phyloP scores from a whole-genome alignment of 768 basidiomycete species.

The Leucocoprinus sp. region DNA sequence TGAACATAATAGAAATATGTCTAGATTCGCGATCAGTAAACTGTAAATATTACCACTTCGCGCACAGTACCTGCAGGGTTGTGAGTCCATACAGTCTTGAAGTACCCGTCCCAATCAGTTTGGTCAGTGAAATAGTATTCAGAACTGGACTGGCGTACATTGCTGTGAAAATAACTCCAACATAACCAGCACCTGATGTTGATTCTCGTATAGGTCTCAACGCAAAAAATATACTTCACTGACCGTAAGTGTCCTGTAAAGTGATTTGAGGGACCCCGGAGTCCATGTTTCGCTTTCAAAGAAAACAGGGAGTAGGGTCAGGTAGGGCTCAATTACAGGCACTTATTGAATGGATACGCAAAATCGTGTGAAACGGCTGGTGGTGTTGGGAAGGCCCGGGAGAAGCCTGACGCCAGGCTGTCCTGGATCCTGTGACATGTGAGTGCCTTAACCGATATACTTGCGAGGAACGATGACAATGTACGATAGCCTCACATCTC shows the following conservation, averaged over 20 bases:
- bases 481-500: too few species aligned
- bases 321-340: too few species aligned
- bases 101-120: neutral
- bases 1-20: conserved; percentile 27
- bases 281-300: neutral
- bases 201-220: neutral
- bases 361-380: too few species aligned
- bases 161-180: conserved; percentile 26
- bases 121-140: neutral
- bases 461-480: too few species aligned
- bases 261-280: neutral
- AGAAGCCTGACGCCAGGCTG: too few species aligned
- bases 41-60: too few species aligned
- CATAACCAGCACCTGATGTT: conserved; percentile 15
- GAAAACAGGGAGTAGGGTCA: neutral
- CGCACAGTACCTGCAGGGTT: conserved; percentile 27
- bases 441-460: too few species aligned
- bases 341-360: too few species aligned
- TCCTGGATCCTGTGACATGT: too few species aligned
- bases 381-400: too few species aligned
- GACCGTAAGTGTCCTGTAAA: conserved; percentile 20
- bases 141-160: conserved; percentile 19
- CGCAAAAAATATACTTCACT: too few species aligned
- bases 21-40: conserved; percentile 12
- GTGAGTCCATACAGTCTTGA: conserved; percentile 29